A percentile compares a stretch with the other conserved stretches of the same genome.
Conservation (phyloP, 305 asterid species). For the Plantago lanceolata region DNA sequence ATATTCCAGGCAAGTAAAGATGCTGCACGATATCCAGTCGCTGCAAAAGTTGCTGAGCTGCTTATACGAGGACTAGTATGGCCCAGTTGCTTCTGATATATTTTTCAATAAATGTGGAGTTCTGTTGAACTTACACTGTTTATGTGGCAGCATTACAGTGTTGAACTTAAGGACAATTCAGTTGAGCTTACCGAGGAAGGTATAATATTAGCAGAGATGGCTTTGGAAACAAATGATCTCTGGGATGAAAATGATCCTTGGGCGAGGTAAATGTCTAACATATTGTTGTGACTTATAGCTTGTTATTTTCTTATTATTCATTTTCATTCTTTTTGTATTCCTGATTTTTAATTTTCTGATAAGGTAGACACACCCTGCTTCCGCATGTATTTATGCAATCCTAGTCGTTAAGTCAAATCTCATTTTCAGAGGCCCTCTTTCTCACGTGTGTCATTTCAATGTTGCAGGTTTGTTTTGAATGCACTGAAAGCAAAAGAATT, state of each 20-base stretch:
- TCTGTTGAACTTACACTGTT: conserved; percentile 20
- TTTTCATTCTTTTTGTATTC: no score
- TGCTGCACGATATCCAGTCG: conserved; percentile 95
- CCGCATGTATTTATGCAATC: not conserved
- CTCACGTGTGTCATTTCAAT: conserved; percentile 20
- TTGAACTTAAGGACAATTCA: conserved; percentile 88
- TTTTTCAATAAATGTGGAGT: not conserved
- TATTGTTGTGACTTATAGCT: no score
- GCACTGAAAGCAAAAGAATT: conserved; percentile 96
- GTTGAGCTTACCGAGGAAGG: conserved; percentile 98
- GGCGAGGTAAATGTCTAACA: conserved; percentile 68
- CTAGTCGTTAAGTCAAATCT: conserved; percentile 4
- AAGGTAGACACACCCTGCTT: not conserved
- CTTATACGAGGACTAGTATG: conserved; percentile 72
- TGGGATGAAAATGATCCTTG: conserved; percentile 99
- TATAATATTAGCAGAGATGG: conserved; percentile 84
- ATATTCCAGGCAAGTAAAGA: conserved; percentile 67
- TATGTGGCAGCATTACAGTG: conserved; percentile 74
- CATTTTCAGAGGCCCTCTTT: conserved; percentile 3
- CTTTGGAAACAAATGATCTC: conserved; percentile 87
- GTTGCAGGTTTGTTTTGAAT: conserved; percentile 78
- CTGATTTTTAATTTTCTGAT: not conserved
- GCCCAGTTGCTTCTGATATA: conserved; percentile 20
- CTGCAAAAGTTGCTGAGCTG: conserved; percentile 92
- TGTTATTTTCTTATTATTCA: conserved; percentile 5